Evolutionary conservation across 192 early-diverging fungal genomes (phyloP).

Genomic region (Coemansia sp.): DNA sequence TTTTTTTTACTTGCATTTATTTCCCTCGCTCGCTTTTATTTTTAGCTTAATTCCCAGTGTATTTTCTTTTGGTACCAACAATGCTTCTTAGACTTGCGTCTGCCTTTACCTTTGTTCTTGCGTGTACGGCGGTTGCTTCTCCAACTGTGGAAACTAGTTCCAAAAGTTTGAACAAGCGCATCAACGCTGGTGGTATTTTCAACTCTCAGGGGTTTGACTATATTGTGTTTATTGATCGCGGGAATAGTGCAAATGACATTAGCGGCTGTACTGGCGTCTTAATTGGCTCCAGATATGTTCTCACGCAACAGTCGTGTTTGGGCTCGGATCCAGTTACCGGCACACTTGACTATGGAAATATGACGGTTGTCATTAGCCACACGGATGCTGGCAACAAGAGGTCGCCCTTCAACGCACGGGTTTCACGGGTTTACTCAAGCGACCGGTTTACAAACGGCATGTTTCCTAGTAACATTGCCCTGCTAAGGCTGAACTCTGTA

Average conservation of each 20-base stretch:
- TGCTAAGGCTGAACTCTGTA: neutral
- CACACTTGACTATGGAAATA: neutral
- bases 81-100: neutral
- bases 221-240: neutral
- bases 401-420: neutral
- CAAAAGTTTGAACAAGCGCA: neutral
- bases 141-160: neutral
- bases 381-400: neutral
- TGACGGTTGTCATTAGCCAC: constrained; percentile 6
- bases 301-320: constrained; percentile 3
- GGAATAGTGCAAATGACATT: neutral
- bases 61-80: neutral
- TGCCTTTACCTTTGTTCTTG: neutral
- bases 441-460: neutral
- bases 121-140: neutral
- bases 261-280: constrained; percentile 1
- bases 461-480: neutral
- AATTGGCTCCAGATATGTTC: neutral
- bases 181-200: constrained; percentile 3
- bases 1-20: neutral
- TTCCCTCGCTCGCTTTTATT: neutral
- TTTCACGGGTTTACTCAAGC: constrained; percentile 1
- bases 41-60: neutral
- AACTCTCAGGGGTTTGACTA: constrained; percentile 5
- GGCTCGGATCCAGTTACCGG: neutral